These are phyloP conservation scores for Mediolabrus comicus DNA, from an alignment of 108 stramenopile genomes.

Conservation along the genomic window DNA sequence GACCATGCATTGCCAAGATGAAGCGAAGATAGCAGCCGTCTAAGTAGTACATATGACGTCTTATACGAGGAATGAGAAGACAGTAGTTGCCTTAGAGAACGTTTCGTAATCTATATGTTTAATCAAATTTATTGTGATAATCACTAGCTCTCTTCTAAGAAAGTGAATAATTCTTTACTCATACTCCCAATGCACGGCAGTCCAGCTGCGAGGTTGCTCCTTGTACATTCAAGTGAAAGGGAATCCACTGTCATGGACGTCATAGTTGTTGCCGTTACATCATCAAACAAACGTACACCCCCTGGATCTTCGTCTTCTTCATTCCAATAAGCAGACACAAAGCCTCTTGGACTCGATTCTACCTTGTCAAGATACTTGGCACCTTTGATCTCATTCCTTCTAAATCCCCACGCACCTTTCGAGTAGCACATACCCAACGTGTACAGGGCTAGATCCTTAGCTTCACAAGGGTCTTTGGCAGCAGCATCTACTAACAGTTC, in stretches of 20 bases:
- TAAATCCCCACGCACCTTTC: conserved; percentile 15
- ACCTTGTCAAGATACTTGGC: conserved; percentile 13
- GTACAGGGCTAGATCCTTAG: conserved; percentile 24
- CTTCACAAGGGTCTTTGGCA: conserved; percentile 5
- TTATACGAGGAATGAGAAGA: not conserved
- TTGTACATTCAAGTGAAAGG: too few species aligned
- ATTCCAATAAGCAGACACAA: conserved; percentile 1
- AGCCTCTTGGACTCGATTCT: not conserved
- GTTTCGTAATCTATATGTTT: not conserved
- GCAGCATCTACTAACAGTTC: conserved; percentile 20
- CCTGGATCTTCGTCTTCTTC: not conserved
- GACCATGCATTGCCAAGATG: conserved; percentile 31
- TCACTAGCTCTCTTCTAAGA: too few species aligned
- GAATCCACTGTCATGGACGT: not conserved
- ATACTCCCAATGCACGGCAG: not conserved
- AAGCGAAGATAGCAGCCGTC: not conserved
- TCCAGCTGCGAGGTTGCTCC: too few species aligned
- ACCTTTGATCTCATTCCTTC: conserved; percentile 9
- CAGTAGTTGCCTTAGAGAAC: not conserved
- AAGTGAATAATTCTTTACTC: not conserved
- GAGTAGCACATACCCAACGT: conserved; percentile 18
- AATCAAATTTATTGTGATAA: too few species aligned
- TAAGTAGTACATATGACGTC: not conserved
- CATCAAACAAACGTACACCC: not conserved
- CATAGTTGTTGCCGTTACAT: not conserved